phyloP scores from a whole-genome alignment of 2,329 filamentous ascomycete species.

The Magnaporthiopsis rhizophila region DNA sequence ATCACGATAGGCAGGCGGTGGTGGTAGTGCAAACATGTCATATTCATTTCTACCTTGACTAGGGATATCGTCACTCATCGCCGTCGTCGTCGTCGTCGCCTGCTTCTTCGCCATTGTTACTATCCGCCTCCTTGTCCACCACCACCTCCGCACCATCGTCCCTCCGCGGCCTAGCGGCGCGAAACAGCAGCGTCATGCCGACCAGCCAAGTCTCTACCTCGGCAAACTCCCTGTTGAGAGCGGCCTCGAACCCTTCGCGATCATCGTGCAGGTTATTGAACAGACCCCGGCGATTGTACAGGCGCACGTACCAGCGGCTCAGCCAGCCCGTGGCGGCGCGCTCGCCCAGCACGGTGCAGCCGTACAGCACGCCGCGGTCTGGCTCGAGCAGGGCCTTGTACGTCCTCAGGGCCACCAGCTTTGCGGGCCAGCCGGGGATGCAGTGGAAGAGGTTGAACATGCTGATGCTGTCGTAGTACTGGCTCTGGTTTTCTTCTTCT shows the following conservation, averaged over 20 bases:
- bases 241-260: slow-evolving; percentile 23
- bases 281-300: slow-evolving; percentile 26
- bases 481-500: too few species aligned
- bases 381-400: slow-evolving; percentile 23
- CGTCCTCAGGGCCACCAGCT: slow-evolving; percentile 22
- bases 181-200: slow-evolving; percentile 30
- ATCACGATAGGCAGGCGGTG: too few species aligned
- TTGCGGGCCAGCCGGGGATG: slow-evolving; percentile 19
- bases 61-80: too few species aligned
- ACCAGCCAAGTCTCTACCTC: slow-evolving; percentile 30
- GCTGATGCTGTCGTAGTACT: slow-evolving; percentile 31
- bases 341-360: slow-evolving; percentile 28
- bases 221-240: slow-evolving; percentile 26
- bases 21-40: too few species aligned
- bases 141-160: background rate
- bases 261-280: slow-evolving; percentile 32
- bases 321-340: slow-evolving; percentile 18
- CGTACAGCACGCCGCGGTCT: slow-evolving; percentile 27
- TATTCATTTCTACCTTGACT: too few species aligned
- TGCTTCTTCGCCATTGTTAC: too few species aligned
- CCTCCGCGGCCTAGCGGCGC: slow-evolving; percentile 21
- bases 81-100: too few species aligned
- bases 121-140: background rate
- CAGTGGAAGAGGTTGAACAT: slow-evolving; percentile 36
- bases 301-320: slow-evolving; percentile 18